phyloP scores from a whole-genome alignment of 305 asterid genomes.

The Fraxinus angustifolia region DNA sequence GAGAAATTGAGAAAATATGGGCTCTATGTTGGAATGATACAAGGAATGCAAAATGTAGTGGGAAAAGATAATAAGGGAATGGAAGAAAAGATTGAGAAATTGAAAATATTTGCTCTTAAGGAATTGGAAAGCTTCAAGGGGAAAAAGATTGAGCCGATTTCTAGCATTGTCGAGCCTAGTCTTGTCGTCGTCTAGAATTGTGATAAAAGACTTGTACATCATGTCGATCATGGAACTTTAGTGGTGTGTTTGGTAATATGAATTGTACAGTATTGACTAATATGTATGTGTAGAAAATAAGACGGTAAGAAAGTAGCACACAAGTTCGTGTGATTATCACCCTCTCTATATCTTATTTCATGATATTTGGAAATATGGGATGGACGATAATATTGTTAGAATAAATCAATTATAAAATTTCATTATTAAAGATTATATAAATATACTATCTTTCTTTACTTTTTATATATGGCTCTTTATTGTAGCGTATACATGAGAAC shows the following conservation, averaged over 20 bases:
- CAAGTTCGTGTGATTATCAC: neutral
- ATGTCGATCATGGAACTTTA: neutral
- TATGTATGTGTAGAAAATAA: neutral
- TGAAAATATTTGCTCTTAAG: slow-evolving; percentile 36
- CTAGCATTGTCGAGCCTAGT: slow-evolving; percentile 27
- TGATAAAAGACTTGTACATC: neutral
- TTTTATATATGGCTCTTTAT: neutral
- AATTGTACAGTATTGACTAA: neutral
- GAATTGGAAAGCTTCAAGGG: slow-evolving; percentile 40
- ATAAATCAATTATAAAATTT: neutral
- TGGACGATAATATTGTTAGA: neutral
- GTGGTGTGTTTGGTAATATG: neutral
- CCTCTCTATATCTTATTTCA: neutral
- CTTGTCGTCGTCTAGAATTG: neutral
- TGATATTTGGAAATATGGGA: neutral
- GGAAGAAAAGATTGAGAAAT: slow-evolving; percentile 23
- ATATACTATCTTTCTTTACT: neutral
- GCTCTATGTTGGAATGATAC: slow-evolving; percentile 46
- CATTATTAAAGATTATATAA: neutral
- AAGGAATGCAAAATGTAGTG: slow-evolving; percentile 33
- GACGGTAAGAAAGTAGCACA: neutral
- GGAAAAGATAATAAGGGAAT: slow-evolving; percentile 9
- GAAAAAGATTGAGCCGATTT: slow-evolving; percentile 19
- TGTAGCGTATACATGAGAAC: neutral
- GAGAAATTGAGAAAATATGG: slow-evolving; percentile 55